These are phyloP conservation scores for Aspergillus campestris DNA, from an alignment of 495 filamentous ascomycete species.

Conservation along the genomic window DNA sequence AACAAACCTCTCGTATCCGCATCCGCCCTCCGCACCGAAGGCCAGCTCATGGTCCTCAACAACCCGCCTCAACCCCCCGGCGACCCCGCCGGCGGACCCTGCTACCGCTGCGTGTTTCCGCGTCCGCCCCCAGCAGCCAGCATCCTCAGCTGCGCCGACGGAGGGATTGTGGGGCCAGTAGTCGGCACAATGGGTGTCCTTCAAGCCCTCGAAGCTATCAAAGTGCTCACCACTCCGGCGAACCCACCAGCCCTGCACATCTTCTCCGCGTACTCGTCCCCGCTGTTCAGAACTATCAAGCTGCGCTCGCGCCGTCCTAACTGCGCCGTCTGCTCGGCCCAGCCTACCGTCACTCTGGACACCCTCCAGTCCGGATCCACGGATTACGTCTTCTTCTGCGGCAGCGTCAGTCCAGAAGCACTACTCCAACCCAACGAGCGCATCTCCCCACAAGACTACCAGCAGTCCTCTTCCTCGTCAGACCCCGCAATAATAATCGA, in stretches of 20 bases:
- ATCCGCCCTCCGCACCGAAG: constrained; percentile 76
- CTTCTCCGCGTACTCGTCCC: constrained; percentile 62
- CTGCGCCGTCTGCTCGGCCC: constrained; percentile 68
- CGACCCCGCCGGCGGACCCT: constrained; percentile 47
- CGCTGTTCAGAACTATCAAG: constrained; percentile 63
- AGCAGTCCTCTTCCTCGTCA: not conserved
- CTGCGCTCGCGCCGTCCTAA: constrained; percentile 56
- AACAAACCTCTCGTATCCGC: constrained; percentile 79
- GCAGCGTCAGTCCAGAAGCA: constrained; percentile 38
- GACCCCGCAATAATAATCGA: constrained; percentile 51
- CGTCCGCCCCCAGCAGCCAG: constrained; percentile 73
- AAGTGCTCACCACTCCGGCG: constrained; percentile 49
- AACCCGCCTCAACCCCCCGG: constrained; percentile 24
- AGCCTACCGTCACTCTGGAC: constrained; percentile 50
- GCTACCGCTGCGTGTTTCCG: constrained; percentile 90
- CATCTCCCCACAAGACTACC: constrained; percentile 51
- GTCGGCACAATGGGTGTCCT: constrained; percentile 92
- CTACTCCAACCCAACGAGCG: constrained; percentile 52
- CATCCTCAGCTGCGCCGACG: constrained; percentile 79
- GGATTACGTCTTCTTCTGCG: constrained; percentile 79
- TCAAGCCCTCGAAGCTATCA: constrained; percentile 84
- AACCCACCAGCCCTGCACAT: constrained; percentile 48
- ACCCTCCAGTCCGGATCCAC: constrained; percentile 53
- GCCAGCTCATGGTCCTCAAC: constrained; percentile 78
- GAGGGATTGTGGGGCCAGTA: constrained; percentile 84